Percentiles rank a stretch among this genome's conserved stretches.
Conservation (phyloP, 306 rosid genomes). For the Vachellia collinsii region DNA sequence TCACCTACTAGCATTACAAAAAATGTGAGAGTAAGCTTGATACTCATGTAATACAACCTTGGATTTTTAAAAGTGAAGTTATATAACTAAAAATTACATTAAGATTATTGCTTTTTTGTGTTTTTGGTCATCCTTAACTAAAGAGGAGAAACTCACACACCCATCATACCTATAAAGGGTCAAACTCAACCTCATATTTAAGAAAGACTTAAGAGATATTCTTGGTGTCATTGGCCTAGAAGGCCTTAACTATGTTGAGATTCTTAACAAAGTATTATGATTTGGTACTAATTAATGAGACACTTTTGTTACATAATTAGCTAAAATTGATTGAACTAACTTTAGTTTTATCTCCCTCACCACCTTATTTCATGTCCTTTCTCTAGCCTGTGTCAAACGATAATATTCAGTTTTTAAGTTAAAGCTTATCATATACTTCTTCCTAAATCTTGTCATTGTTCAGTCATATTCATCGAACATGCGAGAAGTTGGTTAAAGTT, state of each 20-base stretch:
- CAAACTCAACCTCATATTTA: too few relatives aligned
- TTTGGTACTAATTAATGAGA: background rate
- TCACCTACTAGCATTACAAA: background rate
- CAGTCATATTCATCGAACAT: constrained; percentile 5
- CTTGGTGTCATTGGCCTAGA: too few relatives aligned
- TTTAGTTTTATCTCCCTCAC: background rate
- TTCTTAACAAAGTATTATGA: background rate
- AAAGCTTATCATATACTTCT: background rate
- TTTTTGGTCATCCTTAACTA: too few relatives aligned
- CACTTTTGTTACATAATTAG: background rate
- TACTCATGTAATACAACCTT: background rate
- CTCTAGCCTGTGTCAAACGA: background rate
- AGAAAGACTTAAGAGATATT: too few relatives aligned
- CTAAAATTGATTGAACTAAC: constrained; percentile 13
- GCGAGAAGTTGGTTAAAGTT: constrained; percentile 20
- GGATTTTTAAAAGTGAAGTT: background rate
- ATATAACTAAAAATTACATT: background rate
- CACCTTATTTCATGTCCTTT: background rate
- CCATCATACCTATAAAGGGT: too few relatives aligned
- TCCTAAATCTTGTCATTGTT: constrained; percentile 4
- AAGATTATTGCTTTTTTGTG: background rate
- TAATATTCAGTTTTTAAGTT: background rate
- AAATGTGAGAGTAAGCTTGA: background rate
- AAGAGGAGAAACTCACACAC: too few relatives aligned
- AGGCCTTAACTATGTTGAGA: too few relatives aligned